Conservation (phyloP, 345 rosid species). For the Conringia planisiliqua region DNA sequence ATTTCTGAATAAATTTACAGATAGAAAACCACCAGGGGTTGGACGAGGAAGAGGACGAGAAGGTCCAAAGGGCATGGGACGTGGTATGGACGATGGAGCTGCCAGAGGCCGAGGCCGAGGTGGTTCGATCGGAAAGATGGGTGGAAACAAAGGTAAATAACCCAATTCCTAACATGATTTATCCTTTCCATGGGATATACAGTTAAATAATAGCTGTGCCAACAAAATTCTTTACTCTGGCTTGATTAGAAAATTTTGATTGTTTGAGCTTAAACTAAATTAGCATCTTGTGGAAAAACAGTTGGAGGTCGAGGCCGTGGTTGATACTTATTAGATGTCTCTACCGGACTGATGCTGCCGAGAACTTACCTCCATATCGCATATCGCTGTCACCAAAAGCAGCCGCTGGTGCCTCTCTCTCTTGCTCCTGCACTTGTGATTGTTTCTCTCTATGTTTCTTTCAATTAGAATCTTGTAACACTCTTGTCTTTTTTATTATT, state of each 20-base stretch:
- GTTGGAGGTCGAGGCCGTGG: conserved; percentile 6
- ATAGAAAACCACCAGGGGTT: conserved; percentile 8
- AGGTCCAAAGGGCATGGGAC: conserved; percentile 24
- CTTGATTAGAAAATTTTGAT: not conserved
- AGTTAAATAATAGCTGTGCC: not conserved
- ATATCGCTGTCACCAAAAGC: not conserved
- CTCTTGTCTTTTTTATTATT: not conserved
- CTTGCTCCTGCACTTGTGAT: not conserved
- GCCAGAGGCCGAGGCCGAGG: conserved; percentile 1
- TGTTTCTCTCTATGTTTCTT: not conserved
- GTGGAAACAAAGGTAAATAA: not conserved
- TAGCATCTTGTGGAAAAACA: not conserved
- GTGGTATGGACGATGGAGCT: conserved; percentile 9
- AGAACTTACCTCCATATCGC: not conserved
- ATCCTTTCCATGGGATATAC: not conserved
- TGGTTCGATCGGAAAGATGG: not conserved
- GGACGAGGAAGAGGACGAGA: conserved; percentile 10
- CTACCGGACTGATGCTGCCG: not conserved
- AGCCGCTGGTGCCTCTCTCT: too few species aligned
- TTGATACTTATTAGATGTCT: not conserved
- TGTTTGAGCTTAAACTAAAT: not conserved
- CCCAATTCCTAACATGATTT: not conserved
- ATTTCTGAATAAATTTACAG: not conserved
- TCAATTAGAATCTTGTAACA: not conserved
- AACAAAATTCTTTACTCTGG: not conserved